These are phyloP conservation scores for Silene vulgaris DNA, from an alignment of 179 eudicot species.

Conservation along the genomic window DNA sequence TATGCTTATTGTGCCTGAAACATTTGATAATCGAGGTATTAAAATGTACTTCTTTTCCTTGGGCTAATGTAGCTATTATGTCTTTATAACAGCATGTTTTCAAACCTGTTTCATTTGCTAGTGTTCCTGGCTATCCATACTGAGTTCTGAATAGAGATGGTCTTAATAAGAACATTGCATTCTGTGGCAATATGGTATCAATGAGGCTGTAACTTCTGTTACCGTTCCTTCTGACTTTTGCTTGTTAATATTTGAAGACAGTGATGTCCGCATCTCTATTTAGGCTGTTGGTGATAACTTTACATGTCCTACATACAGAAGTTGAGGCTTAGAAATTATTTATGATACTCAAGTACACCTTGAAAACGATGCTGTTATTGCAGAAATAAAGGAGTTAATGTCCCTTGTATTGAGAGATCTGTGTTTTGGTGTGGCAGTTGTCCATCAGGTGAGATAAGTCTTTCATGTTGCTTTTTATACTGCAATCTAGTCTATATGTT, in stretches of 20 bases:
- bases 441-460: conserved; percentile 63
- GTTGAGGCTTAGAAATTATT: not conserved
- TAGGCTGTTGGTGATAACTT: conserved; percentile 5
- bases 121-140: not conserved
- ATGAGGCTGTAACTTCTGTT: not conserved
- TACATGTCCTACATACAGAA: not conserved
- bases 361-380: conserved; percentile 19
- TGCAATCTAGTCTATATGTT: not conserved
- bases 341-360: not conserved
- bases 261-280: not conserved
- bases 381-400: conserved; percentile 87
- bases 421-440: conserved; percentile 74
- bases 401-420: conserved; percentile 71
- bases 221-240: not conserved
- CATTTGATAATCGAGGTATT: conserved; percentile 87
- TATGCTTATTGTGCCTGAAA: conserved; percentile 83
- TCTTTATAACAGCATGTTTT: not conserved
- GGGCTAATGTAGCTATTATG: not conserved
- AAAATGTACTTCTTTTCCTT: conserved; percentile 10
- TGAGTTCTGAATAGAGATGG: not conserved
- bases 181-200: not conserved
- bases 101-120: not conserved
- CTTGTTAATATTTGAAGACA: not conserved
- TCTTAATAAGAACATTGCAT: not conserved
- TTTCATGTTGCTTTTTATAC: conserved; percentile 11